Conservation (phyloP, 208 protist species). For the Trichomonas vaginalis region DNA sequence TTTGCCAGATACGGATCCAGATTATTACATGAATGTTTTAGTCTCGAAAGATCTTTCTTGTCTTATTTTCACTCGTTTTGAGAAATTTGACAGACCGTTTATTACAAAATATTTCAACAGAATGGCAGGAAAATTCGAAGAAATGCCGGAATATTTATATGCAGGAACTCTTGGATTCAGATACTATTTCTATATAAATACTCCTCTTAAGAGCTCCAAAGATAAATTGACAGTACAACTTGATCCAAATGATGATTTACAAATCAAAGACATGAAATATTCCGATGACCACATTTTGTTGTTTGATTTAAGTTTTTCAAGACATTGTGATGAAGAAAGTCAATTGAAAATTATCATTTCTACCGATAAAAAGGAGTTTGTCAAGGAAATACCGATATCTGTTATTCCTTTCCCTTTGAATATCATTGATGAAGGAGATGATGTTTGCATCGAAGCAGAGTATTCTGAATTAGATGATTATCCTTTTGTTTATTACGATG, state of each 20-base stretch:
- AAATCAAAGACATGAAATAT: neutral
- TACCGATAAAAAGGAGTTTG: neutral
- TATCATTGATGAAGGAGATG: neutral
- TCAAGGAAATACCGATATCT: neutral
- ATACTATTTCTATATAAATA: neutral
- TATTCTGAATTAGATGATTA: neutral
- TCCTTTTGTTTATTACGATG: neutral
- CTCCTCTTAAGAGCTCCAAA: neutral
- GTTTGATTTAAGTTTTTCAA: neutral
- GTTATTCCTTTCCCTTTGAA: neutral
- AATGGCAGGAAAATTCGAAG: neutral
- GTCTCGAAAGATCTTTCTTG: neutral
- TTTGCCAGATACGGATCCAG: neutral
- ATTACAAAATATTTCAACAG: neutral
- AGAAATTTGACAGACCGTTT: neutral
- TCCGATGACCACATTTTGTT: neutral
- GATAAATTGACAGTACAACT: neutral
- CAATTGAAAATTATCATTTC: neutral
- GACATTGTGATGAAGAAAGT: neutral
- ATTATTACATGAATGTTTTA: neutral
- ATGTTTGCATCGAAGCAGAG: neutral
- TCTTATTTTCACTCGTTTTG: neutral
- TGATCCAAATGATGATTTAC: neutral
- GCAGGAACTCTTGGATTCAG: neutral
- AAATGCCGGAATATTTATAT: neutral